phyloP scores from a whole-genome alignment of 257 asterid genomes.

The Misopates orontium region DNA sequence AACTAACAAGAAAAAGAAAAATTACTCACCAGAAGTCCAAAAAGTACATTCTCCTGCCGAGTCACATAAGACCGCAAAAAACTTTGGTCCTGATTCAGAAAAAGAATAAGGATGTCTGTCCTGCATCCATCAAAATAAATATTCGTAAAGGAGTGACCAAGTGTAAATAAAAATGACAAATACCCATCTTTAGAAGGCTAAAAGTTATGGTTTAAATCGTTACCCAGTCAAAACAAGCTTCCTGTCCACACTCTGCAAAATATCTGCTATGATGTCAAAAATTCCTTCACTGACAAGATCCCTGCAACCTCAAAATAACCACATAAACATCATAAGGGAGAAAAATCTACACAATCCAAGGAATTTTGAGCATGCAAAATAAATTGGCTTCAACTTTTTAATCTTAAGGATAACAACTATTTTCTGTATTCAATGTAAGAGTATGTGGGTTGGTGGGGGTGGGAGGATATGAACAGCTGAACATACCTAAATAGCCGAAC shows the following conservation, averaged over 20 bases:
- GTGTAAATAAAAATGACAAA: constrained; percentile 14
- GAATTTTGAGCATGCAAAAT: constrained; percentile 8
- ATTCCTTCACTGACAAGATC: constrained; percentile 93
- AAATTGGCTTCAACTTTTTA: constrained; percentile 13
- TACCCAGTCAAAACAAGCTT: constrained; percentile 95
- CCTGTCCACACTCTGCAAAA: constrained; percentile 78
- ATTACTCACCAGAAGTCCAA: constrained; percentile 87
- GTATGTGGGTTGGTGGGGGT: neutral
- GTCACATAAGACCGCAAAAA: constrained; percentile 76
- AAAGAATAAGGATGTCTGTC: constrained; percentile 92
- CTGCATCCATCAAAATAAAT: constrained; percentile 68
- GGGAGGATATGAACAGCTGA: neutral
- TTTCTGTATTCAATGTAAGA: neutral
- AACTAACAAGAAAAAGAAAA: constrained; percentile 7
- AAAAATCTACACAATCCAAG: neutral
- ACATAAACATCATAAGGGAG: constrained; percentile 7
- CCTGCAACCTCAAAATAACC: constrained; percentile 50
- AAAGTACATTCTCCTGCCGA: constrained; percentile 74
- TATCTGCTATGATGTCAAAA: constrained; percentile 74
- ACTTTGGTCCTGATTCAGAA: constrained; percentile 78
- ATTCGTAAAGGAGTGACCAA: constrained; percentile 26
- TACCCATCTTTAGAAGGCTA: neutral
- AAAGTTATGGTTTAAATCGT: constrained; percentile 32
- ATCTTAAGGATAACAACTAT: constrained; percentile 1
- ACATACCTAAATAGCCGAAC: constrained; percentile 79